Percentiles rank a stretch among this genome's conserved stretches.
Conservation (phyloP, 495 filamentous ascomycete species). For the Penicillium canescens region DNA sequence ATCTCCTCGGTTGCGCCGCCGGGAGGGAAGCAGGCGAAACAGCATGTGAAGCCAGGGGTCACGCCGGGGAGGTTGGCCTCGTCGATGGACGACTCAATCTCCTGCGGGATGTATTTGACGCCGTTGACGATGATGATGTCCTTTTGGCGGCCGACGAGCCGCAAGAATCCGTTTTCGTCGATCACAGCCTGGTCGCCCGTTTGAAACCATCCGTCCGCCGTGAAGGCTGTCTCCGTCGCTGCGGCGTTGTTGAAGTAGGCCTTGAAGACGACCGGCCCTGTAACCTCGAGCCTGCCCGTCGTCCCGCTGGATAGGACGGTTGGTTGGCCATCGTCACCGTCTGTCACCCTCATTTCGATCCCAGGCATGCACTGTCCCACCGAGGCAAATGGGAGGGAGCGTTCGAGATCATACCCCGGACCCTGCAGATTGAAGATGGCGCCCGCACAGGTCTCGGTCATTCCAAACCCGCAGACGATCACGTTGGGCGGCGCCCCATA, state of each 20-base stretch:
- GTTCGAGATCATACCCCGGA: conserved; percentile 33
- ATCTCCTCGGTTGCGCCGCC: conserved; percentile 36
- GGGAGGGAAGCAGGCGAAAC: conserved; percentile 29
- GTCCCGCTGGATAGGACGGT: conserved; percentile 1
- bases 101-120: conserved; percentile 43
- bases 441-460: conserved; percentile 59
- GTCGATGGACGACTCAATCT: conserved; percentile 47
- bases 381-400: conserved; percentile 30
- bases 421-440: conserved; percentile 39
- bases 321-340: not conserved
- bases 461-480: conserved; percentile 51
- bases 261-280: conserved; percentile 67
- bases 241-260: conserved; percentile 73
- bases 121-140: conserved; percentile 58
- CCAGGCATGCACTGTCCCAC: conserved; percentile 42
- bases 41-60: conserved; percentile 22
- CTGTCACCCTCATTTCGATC: conserved; percentile 42
- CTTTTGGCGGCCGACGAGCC: conserved; percentile 53
- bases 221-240: conserved; percentile 64
- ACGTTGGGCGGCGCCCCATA: conserved; percentile 38
- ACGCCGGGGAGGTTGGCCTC: conserved; percentile 30
- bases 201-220: conserved; percentile 75
- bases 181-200: conserved; percentile 73
- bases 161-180: conserved; percentile 57
- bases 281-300: conserved; percentile 28